A percentile compares a stretch with the other conserved stretches of the same genome.
These are phyloP conservation scores for Carallia pectinifolia DNA, from an alignment of 345 rosid genomes.

Conservation along the genomic window DNA sequence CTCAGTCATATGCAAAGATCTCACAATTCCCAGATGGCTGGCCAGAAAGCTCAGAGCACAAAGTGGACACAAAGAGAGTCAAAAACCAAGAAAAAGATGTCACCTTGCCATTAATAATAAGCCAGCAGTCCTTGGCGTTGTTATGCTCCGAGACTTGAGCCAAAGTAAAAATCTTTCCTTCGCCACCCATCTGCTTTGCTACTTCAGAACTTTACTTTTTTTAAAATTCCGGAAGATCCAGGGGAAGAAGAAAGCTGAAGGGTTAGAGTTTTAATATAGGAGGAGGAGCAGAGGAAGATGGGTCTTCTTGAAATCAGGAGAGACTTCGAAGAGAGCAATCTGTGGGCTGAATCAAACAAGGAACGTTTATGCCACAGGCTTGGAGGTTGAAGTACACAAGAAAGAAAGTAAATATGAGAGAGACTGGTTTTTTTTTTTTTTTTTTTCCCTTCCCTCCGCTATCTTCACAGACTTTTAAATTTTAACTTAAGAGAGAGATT, in stretches of 20 bases:
- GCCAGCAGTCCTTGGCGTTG: constrained; percentile 60
- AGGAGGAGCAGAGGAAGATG: neutral
- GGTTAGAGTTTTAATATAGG: neutral
- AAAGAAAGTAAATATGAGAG: too few species aligned
- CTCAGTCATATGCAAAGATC: neutral
- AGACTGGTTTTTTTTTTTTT: too few species aligned
- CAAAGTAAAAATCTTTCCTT: constrained; percentile 55
- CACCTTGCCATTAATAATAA: constrained; percentile 63
- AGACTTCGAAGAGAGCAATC: neutral
- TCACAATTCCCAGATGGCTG: neutral
- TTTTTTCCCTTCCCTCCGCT: too few species aligned
- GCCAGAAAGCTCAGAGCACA: neutral
- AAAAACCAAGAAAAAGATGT: neutral
- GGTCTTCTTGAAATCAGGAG: neutral
- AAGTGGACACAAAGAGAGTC: neutral
- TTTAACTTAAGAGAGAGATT: too few species aligned
- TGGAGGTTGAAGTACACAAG: too few species aligned
- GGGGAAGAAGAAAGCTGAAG: neutral
- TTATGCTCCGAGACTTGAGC: constrained; percentile 67
- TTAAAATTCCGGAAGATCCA: neutral
- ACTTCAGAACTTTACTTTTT: neutral
- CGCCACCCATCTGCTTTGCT: constrained; percentile 38
- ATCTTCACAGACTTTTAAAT: too few species aligned
- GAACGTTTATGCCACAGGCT: neutral
- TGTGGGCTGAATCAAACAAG: neutral